Evolutionary conservation across 305 asterid species (phyloP).

Genomic region (Fraxinus angustifolia): DNA sequence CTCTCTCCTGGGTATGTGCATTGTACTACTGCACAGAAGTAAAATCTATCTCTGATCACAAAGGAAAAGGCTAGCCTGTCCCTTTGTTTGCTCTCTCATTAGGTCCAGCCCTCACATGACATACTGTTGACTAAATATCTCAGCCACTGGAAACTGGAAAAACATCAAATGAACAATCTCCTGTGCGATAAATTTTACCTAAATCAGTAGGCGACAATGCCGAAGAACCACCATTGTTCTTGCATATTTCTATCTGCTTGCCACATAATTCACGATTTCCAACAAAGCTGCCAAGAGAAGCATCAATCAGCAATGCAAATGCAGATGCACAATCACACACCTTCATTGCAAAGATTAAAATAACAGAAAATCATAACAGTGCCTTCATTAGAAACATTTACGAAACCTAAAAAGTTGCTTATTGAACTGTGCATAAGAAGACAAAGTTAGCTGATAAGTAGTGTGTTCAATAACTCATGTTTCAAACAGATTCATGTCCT

Average conservation of each 20-base stretch:
- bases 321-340: not conserved
- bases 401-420: conserved; percentile 14
- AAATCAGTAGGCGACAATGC: conserved; percentile 38
- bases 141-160: not conserved
- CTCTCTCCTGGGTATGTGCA: not conserved
- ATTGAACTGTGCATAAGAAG: conserved; percentile 6
- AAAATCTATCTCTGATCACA: not conserved
- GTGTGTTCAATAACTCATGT: not conserved
- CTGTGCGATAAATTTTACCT: conserved; percentile 38
- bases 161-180: conserved; percentile 9
- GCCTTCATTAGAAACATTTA: conserved; percentile 8
- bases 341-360: not conserved
- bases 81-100: not conserved
- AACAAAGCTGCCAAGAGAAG: conserved; percentile 58
- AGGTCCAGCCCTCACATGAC: conserved; percentile 3
- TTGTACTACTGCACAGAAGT: not conserved
- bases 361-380: not conserved
- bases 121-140: not conserved
- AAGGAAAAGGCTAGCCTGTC: conserved; percentile 1
- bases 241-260: conserved; percentile 61
- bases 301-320: conserved; percentile 23
- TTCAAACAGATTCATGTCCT: conserved; percentile 7
- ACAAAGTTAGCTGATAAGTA: conserved; percentile 10
- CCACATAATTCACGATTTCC: conserved; percentile 96
- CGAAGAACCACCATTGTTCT: conserved; percentile 43